Percentiles rank a stretch among this genome's conserved stretches.
Conservation (phyloP, 176 grass and related monocot genomes). For the Triticum dicoccoides region DNA sequence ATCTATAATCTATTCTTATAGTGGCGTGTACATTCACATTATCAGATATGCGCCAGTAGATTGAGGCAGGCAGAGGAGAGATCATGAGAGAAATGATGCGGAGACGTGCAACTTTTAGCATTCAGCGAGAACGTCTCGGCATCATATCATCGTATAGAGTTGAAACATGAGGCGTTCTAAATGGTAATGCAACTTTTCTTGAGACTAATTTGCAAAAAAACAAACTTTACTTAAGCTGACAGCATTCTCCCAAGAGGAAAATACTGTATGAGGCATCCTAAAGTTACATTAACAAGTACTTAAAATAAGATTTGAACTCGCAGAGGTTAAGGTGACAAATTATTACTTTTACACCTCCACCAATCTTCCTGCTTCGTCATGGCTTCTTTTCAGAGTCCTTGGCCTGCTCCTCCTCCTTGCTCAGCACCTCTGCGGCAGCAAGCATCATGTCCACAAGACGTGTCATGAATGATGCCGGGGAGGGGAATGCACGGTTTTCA, state of each 20-base stretch:
- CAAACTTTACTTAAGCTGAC: neutral
- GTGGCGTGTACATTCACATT: too few species aligned
- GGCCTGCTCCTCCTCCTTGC: conserved; percentile 27
- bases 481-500: neutral
- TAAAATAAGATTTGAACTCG: neutral
- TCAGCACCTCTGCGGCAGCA: conserved; percentile 24
- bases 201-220: too few species aligned
- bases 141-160: neutral
- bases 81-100: neutral
- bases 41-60: neutral
- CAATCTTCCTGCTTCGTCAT: neutral
- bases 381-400: neutral
- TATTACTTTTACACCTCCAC: neutral
- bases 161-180: neutral
- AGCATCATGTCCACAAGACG: neutral
- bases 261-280: neutral
- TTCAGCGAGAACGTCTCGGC: too few species aligned
- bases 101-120: too few species aligned
- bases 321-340: neutral
- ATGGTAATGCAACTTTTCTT: neutral
- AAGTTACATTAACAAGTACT: conserved; percentile 7
- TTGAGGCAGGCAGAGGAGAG: neutral
- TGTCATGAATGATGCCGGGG: too few species aligned
- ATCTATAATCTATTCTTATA: too few species aligned
- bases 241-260: neutral